Conservation (phyloP, 2,329 filamentous ascomycete species). For the Plenodomus tracheiphilus region DNA sequence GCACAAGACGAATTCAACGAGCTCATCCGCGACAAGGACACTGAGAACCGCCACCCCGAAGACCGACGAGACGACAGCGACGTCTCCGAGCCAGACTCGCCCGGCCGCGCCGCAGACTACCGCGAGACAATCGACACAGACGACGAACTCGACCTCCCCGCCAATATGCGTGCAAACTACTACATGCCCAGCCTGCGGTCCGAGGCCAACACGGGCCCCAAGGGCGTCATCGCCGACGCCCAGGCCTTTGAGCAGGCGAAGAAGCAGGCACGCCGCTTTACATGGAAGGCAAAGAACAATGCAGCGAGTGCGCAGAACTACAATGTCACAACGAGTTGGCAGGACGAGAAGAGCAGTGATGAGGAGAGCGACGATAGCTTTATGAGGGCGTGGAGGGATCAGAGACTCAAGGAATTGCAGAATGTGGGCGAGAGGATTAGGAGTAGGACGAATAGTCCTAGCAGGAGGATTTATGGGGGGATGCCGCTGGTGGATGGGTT, state of each 20-base stretch:
- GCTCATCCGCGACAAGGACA: constrained; percentile 53
- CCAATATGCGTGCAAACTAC: constrained; percentile 61
- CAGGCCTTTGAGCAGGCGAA: constrained; percentile 71
- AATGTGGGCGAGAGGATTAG: constrained; percentile 60
- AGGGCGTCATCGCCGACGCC: constrained; percentile 85
- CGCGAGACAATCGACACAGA: constrained; percentile 62
- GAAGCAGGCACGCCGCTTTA: constrained; percentile 42
- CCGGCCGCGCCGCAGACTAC: constrained; percentile 54
- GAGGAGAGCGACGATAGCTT: constrained; percentile 78
- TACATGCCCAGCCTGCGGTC: constrained; percentile 64
- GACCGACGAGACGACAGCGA: constrained; percentile 62
- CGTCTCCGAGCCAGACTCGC: constrained; percentile 59
- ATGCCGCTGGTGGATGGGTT: constrained; percentile 84
- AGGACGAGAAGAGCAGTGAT: constrained; percentile 56
- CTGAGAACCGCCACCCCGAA: constrained; percentile 51
- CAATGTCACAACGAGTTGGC: constrained; percentile 44
- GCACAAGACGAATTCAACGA: constrained; percentile 58
- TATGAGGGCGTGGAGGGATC: constrained; percentile 82
- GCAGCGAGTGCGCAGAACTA: constrained; percentile 55
- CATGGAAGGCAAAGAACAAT: constrained; percentile 34
- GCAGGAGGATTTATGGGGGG: constrained; percentile 74
- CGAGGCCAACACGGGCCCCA: constrained; percentile 76
- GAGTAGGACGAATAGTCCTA: constrained; percentile 74
- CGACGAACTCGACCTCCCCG: constrained; percentile 50
- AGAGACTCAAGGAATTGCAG: constrained; percentile 74